phyloP scores from a whole-genome alignment of 495 filamentous ascomycete genomes.

The Halenospora varia region DNA sequence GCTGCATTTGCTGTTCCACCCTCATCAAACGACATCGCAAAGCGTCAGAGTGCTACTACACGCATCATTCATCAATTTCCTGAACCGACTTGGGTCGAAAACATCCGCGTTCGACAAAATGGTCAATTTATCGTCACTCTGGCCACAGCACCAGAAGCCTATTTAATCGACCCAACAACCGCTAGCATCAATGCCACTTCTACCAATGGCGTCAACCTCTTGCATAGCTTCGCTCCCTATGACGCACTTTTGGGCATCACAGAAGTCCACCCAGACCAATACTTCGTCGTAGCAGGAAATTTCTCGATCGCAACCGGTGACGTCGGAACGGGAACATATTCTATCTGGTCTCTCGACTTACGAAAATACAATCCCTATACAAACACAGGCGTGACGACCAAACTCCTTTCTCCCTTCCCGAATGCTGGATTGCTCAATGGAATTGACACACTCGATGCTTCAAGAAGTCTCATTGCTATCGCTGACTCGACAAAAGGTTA shows the following conservation, averaged over 20 bases:
- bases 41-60: too few relatives aligned
- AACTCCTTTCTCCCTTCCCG: conserved; percentile 8
- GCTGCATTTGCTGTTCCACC: too few relatives aligned
- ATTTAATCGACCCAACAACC: conserved; percentile 32
- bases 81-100: conserved; percentile 37
- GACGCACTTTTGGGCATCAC: conserved; percentile 29
- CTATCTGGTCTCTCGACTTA: conserved; percentile 12
- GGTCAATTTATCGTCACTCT: conserved; percentile 35
- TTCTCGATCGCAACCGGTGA: conserved; percentile 12
- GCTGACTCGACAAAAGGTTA: conserved; percentile 36
- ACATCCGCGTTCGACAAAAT: conserved; percentile 30
- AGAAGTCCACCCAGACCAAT: conserved; percentile 27
- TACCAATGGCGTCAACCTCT: conserved; percentile 12
- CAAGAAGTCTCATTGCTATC: conserved; percentile 22
- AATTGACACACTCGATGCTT: conserved; percentile 27
- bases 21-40: too few relatives aligned
- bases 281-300: conserved; percentile 23
- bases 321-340: background rate
- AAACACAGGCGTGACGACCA: background rate
- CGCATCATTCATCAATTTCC: conserved; percentile 31
- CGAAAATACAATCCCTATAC: background rate
- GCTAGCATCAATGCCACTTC: conserved; percentile 9
- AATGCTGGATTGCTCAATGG: conserved; percentile 31
- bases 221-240: conserved; percentile 20
- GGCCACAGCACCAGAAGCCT: conserved; percentile 37